These are phyloP conservation scores for Neocucurbitaria cava DNA, from an alignment of 2,329 filamentous ascomycete species.

Conservation along the genomic window DNA sequence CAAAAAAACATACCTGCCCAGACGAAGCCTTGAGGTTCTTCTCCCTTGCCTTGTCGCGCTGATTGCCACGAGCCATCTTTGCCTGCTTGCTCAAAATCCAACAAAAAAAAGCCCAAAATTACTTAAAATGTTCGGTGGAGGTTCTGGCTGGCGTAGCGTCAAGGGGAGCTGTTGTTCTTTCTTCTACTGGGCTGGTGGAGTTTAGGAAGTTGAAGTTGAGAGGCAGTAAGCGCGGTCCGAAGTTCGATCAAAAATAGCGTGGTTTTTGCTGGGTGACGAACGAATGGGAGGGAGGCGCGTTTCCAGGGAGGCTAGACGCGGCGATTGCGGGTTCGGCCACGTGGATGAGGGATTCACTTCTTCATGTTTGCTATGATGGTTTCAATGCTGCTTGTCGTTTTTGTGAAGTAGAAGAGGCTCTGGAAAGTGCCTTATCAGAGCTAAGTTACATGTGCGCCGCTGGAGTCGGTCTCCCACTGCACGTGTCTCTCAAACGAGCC, in stretches of 20 bases:
- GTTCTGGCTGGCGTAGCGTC: not conserved
- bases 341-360: not conserved
- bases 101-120: not conserved
- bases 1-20: slow-evolving; percentile 60
- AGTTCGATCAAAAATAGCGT: slow-evolving; percentile 21
- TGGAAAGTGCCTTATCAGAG: no score
- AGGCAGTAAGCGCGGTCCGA: slow-evolving; percentile 16
- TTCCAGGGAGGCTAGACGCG: not conserved
- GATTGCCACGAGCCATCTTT: slow-evolving; percentile 90
- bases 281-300: slow-evolving; percentile 7
- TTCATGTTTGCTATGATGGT: not conserved
- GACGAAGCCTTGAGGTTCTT: slow-evolving; percentile 80
- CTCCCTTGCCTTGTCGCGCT: slow-evolving; percentile 91
- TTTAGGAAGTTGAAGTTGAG: slow-evolving; percentile 7
- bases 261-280: slow-evolving; percentile 11
- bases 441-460: no score
- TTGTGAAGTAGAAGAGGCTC: no score
- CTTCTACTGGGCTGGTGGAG: not conserved
- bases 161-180: not conserved
- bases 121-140: not conserved
- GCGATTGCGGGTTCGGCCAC: not conserved
- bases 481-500: not conserved
- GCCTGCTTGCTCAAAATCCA: not conserved
- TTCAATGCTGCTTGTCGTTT: no score
- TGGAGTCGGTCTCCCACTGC: not conserved